Evolutionary conservation across 2,329 filamentous ascomycete species (phyloP).

Genomic region (Aspergillus eucalypticola): DNA sequence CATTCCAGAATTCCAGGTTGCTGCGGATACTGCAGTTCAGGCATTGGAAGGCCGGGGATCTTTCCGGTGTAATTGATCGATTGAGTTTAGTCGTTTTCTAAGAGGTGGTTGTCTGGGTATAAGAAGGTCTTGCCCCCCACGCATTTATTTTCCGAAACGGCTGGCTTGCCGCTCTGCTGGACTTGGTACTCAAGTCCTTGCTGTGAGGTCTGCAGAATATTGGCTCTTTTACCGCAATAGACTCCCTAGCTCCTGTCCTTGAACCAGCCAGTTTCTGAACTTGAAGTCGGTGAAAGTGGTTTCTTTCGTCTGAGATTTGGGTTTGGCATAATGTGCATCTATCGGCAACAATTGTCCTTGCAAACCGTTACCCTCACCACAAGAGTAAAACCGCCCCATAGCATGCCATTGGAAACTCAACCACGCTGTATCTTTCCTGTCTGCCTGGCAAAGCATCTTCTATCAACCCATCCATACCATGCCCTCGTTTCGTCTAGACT

Average conservation of each 20-base stretch:
- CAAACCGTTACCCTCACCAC: too few species aligned
- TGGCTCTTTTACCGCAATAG: not conserved
- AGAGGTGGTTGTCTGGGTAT: not conserved
- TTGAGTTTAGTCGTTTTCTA: not conserved
- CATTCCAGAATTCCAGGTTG: constrained; percentile 26
- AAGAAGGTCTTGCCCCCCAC: not conserved
- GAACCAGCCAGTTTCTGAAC: too few species aligned
- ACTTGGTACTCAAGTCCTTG: not conserved
- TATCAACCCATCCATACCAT: too few species aligned
- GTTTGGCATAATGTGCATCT: too few species aligned
- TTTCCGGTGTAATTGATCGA: not conserved
- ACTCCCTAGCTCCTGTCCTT: too few species aligned
- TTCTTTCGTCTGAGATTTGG: too few species aligned
- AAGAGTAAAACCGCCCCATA: too few species aligned
- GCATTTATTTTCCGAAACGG: constrained; percentile 11
- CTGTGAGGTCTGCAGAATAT: not conserved
- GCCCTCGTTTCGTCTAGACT: not conserved
- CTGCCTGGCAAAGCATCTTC: too few species aligned
- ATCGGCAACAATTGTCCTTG: too few species aligned
- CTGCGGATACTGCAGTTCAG: constrained; percentile 14
- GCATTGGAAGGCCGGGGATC: not conserved
- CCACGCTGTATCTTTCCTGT: too few species aligned
- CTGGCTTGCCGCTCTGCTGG: not conserved
- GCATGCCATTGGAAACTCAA: too few species aligned
- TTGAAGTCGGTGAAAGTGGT: not conserved